Conservation (phyloP, 2,329 filamentous ascomycete species). For the Parafenestella ontariensis region DNA sequence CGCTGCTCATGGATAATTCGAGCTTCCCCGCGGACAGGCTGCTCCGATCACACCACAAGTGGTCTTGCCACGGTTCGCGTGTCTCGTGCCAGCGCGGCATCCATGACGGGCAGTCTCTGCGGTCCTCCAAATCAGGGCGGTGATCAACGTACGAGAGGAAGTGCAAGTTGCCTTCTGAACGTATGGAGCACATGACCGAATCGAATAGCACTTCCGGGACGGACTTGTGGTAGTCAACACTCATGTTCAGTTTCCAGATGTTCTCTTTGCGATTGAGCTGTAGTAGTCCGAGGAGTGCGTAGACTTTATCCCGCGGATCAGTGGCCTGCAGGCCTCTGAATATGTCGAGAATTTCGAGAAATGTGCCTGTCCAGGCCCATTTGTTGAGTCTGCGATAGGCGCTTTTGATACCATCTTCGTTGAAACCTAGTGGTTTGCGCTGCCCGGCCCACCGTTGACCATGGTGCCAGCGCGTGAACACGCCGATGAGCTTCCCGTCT, state of each 20-base stretch:
- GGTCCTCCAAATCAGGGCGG: not conserved
- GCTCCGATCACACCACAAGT: not conserved
- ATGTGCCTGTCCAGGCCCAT: not conserved
- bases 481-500: not conserved
- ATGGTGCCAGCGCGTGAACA: not conserved
- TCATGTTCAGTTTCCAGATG: not conserved
- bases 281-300: conserved; percentile 1
- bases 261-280: not conserved
- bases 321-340: not conserved
- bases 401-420: not conserved
- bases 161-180: not conserved
- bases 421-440: not conserved
- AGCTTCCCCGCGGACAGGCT: not conserved
- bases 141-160: not conserved
- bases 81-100: not conserved
- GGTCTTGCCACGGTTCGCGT: not conserved
- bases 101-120: not conserved
- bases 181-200: not conserved
- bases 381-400: not conserved
- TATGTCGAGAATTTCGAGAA: not conserved
- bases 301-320: not conserved
- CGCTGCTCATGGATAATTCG: not conserved
- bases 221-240: not conserved
- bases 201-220: not conserved
- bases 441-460: not conserved